Evolutionary conservation across 495 filamentous ascomycete genomes (phyloP), one percentile per base, ranked within the genome.

Genomic region (Tuber melanosporum): DNA sequence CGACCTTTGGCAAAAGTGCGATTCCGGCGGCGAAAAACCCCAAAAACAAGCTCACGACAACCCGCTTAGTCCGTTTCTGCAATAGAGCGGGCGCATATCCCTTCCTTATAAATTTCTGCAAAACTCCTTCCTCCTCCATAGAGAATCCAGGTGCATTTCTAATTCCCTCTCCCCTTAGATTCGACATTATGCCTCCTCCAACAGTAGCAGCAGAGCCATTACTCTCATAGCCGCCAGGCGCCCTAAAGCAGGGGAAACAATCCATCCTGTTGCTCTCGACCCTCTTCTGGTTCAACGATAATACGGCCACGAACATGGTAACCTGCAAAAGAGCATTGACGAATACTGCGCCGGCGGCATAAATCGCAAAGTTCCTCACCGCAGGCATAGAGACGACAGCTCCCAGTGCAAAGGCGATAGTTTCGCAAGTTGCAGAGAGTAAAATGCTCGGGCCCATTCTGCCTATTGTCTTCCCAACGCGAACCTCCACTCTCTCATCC

Each of bases 361-460:
- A 99, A 45, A 94, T 90, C 17, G 95, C 95, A 84, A 99, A 99
- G 83, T 99, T 99, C 74, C 93, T 89, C 49, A 99, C 95, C 1
- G 95, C 95, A 19, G 95, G 95, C 95, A 99, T 99, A 69, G 93
- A 93, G 26, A 97, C 95, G 75, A 94, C 93, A 39, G 92, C 91
- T n/a, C 95, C 95, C 42, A 99, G 85, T 2, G 92, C 90, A 82
- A 99, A 99, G 20, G 94, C 94, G 74, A 94, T 89, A 0, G 96
- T 99, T 84, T 99, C 95, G 0, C 94, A 97, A 71, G 91, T 87
- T 45, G 94, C 95, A 39, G 95, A 98, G 41, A 99, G 91, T n/a
- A 98, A 89, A 71, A 99, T 97, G 41, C 94, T 97, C 10, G 95
- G 95, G 1, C 95, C 95, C 88, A 99, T 99, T 66, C 95, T 89